These are phyloP conservation scores for Pseudogymnoascus verrucosus DNA, from an alignment of 2,329 filamentous ascomycete species.

Conservation along the genomic window DNA sequence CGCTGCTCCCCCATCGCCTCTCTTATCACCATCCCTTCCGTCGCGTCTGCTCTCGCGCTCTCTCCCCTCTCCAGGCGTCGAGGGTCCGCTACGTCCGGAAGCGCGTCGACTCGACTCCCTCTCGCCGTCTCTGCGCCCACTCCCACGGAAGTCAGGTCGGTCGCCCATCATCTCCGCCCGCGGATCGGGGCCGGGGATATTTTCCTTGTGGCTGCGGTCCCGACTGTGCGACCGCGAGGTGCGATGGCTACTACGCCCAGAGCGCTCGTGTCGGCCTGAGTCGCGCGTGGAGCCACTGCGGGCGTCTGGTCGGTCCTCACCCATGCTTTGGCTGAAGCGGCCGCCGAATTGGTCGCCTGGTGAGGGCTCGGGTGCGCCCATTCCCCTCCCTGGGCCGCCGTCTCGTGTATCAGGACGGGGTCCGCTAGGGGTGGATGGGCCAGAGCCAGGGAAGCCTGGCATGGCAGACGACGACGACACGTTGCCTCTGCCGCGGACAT, in stretches of 20 bases:
- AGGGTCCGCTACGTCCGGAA: constrained; percentile 10
- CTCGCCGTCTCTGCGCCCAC: constrained; percentile 14
- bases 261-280: constrained; percentile 22
- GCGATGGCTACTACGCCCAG: constrained; percentile 17
- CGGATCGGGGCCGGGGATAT: not conserved
- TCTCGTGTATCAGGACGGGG: constrained; percentile 26
- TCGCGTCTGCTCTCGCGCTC: constrained; percentile 17
- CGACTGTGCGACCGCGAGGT: constrained; percentile 7
- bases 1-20: not conserved
- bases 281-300: not conserved
- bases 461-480: constrained; percentile 33
- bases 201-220: not conserved
- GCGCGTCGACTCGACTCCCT: constrained; percentile 20
- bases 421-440: constrained; percentile 43
- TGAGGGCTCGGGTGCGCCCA: constrained; percentile 13
- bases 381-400: constrained; percentile 25
- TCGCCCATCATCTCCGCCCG: not conserved
- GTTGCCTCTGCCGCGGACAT: constrained; percentile 24
- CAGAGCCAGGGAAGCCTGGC: constrained; percentile 45
- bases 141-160: not conserved
- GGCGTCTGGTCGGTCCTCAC: constrained; percentile 20
- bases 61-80: constrained; percentile 16
- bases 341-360: constrained; percentile 12
- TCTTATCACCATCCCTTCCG: constrained; percentile 26
- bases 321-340: constrained; percentile 15